Conservation (phyloP, 1,284 basidiomycete genomes). For the Tylopilus sp. region DNA sequence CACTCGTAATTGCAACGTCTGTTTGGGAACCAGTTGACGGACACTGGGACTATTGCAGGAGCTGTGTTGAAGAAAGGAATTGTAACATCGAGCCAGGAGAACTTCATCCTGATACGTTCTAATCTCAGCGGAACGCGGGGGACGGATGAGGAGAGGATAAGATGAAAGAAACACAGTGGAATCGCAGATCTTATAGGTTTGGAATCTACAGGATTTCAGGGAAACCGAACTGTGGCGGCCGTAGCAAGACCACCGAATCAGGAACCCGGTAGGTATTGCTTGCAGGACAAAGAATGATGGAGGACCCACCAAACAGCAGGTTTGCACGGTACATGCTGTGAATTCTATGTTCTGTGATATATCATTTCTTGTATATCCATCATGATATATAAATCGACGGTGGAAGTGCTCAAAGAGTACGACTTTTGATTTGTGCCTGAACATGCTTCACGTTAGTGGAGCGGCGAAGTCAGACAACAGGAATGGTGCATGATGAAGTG, state of each 20-base stretch:
- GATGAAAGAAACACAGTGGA: not conserved
- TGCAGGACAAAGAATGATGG: not conserved
- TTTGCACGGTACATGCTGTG: too few species aligned
- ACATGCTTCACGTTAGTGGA: not conserved
- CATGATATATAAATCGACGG: not conserved
- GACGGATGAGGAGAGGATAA: not conserved
- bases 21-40: constrained; percentile 40
- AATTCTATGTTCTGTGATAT: too few species aligned
- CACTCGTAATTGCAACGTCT: constrained; percentile 48
- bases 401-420: not conserved
- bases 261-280: not conserved
- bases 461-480: not conserved
- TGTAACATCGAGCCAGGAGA: constrained; percentile 30
- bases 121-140: too few species aligned
- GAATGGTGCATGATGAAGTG: not conserved
- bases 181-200: not conserved
- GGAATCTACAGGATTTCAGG: not conserved
- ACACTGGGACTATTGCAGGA: constrained; percentile 26
- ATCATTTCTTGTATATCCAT: not conserved
- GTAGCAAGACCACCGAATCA: not conserved
- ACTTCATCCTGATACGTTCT: constrained; percentile 25
- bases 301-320: too few species aligned
- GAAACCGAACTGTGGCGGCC: not conserved
- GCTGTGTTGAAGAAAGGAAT: constrained; percentile 25
- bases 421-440: not conserved